phyloP scores from a whole-genome alignment of 1,284 basidiomycete species.

The Cystobasidium slooffiae region DNA sequence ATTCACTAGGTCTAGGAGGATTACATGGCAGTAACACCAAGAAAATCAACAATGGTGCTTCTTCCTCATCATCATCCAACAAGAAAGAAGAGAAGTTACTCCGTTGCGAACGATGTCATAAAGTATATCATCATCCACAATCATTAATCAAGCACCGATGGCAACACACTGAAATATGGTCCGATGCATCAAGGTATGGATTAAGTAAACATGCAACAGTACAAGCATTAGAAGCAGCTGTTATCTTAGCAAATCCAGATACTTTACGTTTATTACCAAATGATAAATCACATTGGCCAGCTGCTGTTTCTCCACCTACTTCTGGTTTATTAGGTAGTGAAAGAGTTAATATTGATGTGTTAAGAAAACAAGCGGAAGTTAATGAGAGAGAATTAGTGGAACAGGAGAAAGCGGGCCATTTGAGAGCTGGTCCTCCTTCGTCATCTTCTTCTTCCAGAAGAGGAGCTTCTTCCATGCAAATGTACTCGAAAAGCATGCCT shows the following conservation, averaged over 20 bases:
- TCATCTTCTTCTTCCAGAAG: background rate
- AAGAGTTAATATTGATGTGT: conserved; percentile 55
- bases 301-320: conserved; percentile 61
- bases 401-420: conserved; percentile 17
- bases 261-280: conserved; percentile 80
- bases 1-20: conserved; percentile 9
- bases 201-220: conserved; percentile 98
- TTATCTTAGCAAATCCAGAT: conserved; percentile 73
- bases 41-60: background rate
- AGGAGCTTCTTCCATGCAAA: conserved; percentile 6
- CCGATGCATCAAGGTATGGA: conserved; percentile 89
- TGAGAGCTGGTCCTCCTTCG: conserved; percentile 9
- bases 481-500: conserved; percentile 38
- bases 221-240: conserved; percentile 93
- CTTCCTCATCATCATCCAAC: background rate
- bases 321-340: conserved; percentile 59
- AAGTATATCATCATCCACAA: conserved; percentile 44
- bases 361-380: conserved; percentile 38
- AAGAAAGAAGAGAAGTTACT: conserved; percentile 30
- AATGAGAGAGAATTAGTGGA: conserved; percentile 25
- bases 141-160: conserved; percentile 39
- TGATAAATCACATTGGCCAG: conserved; percentile 80
- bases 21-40: background rate
- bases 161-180: conserved; percentile 70
- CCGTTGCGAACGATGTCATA: conserved; percentile 42